Percentiles rank a stretch among this genome's conserved stretches.
These are phyloP conservation scores for Scheffersomyces illinoinensis DNA, from an alignment of 1,139 yeast species.

Conservation along the genomic window DNA sequence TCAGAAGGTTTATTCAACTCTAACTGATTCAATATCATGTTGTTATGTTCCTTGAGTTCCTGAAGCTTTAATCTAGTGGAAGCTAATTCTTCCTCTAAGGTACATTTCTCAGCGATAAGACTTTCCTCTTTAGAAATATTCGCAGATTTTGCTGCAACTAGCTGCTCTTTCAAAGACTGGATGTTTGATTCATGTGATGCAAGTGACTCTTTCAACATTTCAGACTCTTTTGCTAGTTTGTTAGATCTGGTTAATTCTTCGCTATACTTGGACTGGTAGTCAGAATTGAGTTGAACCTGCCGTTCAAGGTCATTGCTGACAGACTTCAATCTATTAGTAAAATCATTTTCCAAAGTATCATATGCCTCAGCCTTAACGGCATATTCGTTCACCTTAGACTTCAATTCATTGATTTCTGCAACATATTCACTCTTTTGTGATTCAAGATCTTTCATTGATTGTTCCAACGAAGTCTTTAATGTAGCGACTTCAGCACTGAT, in stretches of 20 bases:
- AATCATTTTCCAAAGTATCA: constrained; percentile 35
- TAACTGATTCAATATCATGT: constrained; percentile 66
- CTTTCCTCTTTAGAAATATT: constrained; percentile 28
- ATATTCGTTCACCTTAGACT: constrained; percentile 21
- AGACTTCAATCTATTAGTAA: constrained; percentile 31
- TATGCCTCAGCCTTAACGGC: constrained; percentile 34
- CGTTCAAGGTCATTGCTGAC: constrained; percentile 47
- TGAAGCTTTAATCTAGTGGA: constrained; percentile 45
- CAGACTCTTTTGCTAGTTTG: constrained; percentile 48
- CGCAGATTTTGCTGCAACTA: constrained; percentile 16
- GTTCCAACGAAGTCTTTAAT: constrained; percentile 16
- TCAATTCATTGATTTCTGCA: constrained; percentile 23
- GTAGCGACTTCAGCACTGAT: constrained; percentile 20
- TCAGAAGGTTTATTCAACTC: constrained; percentile 41
- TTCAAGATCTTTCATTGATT: constrained; percentile 17
- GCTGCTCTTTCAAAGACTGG: constrained; percentile 28
- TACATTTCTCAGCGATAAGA: constrained; percentile 28
- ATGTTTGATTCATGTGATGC: constrained; percentile 37
- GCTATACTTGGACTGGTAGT: constrained; percentile 56
- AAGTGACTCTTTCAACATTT: constrained; percentile 44
- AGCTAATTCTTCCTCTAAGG: constrained; percentile 56
- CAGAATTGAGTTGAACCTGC: constrained; percentile 51
- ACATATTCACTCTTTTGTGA: constrained; percentile 13
- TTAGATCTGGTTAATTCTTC: constrained; percentile 59
- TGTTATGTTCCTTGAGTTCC: constrained; percentile 67